Percentiles rank a stretch among this genome's conserved stretches.
phyloP scores from a whole-genome alignment of 179 eudicot genomes.

The Silene noctiflora region DNA sequence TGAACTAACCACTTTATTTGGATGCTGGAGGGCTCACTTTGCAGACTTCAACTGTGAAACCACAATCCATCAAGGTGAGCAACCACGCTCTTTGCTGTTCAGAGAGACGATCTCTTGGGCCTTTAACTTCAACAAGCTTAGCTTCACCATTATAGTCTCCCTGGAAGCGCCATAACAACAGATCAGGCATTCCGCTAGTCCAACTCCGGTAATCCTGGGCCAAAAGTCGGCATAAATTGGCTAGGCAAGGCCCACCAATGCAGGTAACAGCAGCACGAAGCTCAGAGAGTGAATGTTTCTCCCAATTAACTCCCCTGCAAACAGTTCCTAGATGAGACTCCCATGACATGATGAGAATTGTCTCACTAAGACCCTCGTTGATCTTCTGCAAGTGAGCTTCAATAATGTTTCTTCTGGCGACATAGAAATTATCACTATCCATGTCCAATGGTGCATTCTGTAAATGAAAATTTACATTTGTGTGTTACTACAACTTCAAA shows the following conservation, averaged over 20 bases:
- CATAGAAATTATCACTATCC: constrained; percentile 65
- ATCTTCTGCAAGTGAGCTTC: constrained; percentile 64
- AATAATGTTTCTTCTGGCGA: constrained; percentile 47
- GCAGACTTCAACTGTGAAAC: constrained; percentile 75
- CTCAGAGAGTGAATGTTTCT: constrained; percentile 58
- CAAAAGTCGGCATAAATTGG: constrained; percentile 69
- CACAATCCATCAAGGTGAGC: constrained; percentile 80
- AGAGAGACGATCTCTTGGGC: constrained; percentile 86
- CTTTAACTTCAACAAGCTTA: constrained; percentile 96
- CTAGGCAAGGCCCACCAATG: constrained; percentile 72
- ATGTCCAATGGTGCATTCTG: constrained; percentile 91
- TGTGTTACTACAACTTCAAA: background rate
- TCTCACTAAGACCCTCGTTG: constrained; percentile 76
- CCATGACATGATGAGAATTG: constrained; percentile 71
- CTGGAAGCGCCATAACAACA: constrained; percentile 77
- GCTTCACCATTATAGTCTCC: constrained; percentile 85
- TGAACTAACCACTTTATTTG: constrained; percentile 8
- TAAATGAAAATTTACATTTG: constrained; percentile 19
- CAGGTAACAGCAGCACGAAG: constrained; percentile 89
- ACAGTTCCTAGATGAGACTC: constrained; percentile 69
- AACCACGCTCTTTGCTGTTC: constrained; percentile 98
- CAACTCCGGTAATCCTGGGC: constrained; percentile 90
- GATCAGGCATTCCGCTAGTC: constrained; percentile 98
- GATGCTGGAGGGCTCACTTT: constrained; percentile 43
- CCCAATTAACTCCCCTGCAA: constrained; percentile 91